phyloP scores from a whole-genome alignment of 345 rosid species.

The Moricandia arvensis region DNA sequence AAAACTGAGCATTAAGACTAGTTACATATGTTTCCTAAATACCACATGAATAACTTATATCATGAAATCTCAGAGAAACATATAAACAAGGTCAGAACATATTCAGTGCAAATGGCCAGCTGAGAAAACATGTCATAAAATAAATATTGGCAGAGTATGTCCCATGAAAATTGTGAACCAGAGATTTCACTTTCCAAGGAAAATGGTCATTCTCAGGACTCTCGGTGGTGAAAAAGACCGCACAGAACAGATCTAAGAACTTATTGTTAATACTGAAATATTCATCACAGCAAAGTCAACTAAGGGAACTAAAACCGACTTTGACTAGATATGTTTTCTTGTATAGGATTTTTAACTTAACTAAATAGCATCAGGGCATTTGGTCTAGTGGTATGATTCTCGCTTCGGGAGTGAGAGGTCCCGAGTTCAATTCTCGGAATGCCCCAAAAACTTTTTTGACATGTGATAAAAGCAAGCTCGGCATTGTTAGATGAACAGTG shows the following conservation, averaged over 20 bases:
- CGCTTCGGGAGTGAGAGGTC: slow-evolving; percentile 92
- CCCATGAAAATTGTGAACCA: background rate
- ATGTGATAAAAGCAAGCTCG: background rate
- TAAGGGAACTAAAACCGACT: background rate
- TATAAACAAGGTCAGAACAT: background rate
- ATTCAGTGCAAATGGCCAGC: no score
- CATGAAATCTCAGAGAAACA: background rate
- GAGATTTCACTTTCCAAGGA: background rate
- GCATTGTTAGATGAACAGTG: background rate
- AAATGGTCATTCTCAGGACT: background rate
- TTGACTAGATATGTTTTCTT: background rate
- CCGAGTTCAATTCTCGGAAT: slow-evolving; percentile 86
- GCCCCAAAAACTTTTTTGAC: slow-evolving; percentile 45
- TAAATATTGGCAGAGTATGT: background rate
- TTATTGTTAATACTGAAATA: background rate
- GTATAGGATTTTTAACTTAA: background rate
- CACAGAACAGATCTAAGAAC: slow-evolving; percentile 21
- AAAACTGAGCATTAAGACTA: background rate
- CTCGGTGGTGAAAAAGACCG: background rate
- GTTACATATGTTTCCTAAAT: background rate
- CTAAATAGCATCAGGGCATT: background rate
- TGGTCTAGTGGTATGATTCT: slow-evolving; percentile 86
- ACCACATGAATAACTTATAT: background rate
- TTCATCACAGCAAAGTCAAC: slow-evolving; percentile 14
- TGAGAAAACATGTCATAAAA: background rate